Base-by-base conservation (phyloP, 1,284 basidiomycete genomes). In the Leccinum subspadiceum region DNA sequence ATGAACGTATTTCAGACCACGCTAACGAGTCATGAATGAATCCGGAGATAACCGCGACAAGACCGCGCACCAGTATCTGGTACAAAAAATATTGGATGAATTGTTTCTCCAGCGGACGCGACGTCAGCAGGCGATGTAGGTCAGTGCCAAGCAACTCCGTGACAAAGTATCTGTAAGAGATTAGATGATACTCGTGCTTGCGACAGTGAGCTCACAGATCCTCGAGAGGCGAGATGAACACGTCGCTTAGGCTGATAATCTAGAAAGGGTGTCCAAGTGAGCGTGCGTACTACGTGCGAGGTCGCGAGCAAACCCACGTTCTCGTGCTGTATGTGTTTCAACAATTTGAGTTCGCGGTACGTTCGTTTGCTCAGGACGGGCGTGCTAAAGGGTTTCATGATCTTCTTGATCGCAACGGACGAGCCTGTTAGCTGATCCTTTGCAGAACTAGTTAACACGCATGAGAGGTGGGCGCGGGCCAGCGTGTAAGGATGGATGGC, bases 81-180 rank as follows among this genome's bases (percentile, higher is more conserved):
- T 99, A 99, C 44, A 99, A 81, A 82, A 99, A 99, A 78, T 99
- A 99, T 75, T 99, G 96, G 64, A 99, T 99, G 77, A 99, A 99
- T 76, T 99, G 96, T 81, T 99, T 99, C 81, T 99, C 96, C 66
- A 99, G 83, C 24, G 96, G 96, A 57, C 96, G 84, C 54, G 94
- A 96, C 20, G 97, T 99, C 67, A 99, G 84, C 35, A 99, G 85
- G 64, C 96, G 92, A 75, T 99, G 96, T 15, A 99, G 84, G 79
- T 99, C 96, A 63, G 96, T 99, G 58, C 97, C 96, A 51, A 99
- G 86, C 8, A 99, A 87, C 73, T 99, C 96, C n/a, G 97, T 99
- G 59, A 99, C 97, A 75, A 99, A 99, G 81, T 99, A 99, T 69
- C 92, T 94, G 70, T 13, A 48, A 31, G 44, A 52, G 17, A 60